Conservation (phyloP, 192 early-diverging fungal species). For the Backusella tuberculispora region DNA sequence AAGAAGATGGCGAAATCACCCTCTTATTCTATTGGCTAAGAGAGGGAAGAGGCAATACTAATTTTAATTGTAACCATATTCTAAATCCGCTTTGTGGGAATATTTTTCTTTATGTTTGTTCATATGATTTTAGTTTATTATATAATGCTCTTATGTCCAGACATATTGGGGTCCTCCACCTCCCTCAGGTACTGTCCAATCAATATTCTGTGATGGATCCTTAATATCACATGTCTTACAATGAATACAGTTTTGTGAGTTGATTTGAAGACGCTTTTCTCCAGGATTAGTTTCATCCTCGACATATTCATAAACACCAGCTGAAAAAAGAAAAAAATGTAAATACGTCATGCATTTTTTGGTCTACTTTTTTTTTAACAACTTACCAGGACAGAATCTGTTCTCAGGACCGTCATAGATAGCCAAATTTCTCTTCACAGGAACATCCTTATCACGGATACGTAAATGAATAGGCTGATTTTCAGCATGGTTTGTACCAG, state of each 20-base stretch:
- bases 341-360: not conserved
- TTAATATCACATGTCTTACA: slow-evolving; percentile 99
- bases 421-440: slow-evolving; percentile 80
- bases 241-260: slow-evolving; percentile 97
- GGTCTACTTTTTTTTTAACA: not conserved
- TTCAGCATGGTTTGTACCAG: slow-evolving; percentile 93
- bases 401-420: slow-evolving; percentile 94
- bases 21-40: slow-evolving; percentile 19
- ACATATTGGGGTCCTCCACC: slow-evolving; percentile 74
- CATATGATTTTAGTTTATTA: not conserved
- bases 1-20: slow-evolving; percentile 31
- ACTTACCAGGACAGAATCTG: slow-evolving; percentile 91
- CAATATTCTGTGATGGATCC: slow-evolving; percentile 98
- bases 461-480: slow-evolving; percentile 95
- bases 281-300: slow-evolving; percentile 90
- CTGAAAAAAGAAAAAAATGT: slow-evolving; percentile 38
- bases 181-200: slow-evolving; percentile 96
- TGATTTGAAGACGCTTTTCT: slow-evolving; percentile 94
- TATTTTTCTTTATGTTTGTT: not conserved
- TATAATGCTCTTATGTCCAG: slow-evolving; percentile 23
- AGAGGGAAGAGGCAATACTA: not conserved
- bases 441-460: slow-evolving; percentile 72
- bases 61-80: not conserved
- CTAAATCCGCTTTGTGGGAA: not conserved
- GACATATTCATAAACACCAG: slow-evolving; percentile 97